Conservation (phyloP, 345 rosid species). For the Combretum micranthum region DNA sequence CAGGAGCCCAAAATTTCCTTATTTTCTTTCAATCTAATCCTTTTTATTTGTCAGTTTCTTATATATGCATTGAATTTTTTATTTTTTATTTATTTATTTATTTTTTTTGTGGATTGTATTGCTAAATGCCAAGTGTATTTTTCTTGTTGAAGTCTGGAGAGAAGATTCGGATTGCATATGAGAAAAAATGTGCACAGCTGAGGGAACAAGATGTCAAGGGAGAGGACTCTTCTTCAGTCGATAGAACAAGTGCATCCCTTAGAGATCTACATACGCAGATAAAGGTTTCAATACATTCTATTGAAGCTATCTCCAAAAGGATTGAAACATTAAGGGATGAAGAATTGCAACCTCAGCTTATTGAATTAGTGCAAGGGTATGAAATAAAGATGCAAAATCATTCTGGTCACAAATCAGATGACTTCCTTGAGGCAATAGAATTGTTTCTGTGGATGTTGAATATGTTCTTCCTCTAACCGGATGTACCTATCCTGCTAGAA, state of each 20-base stretch:
- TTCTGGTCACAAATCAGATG: not conserved
- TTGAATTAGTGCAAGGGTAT: constrained; percentile 83
- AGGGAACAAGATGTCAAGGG: constrained; percentile 79
- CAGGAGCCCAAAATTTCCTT: too few species aligned
- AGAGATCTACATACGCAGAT: constrained; percentile 78
- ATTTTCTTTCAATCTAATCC: too few species aligned
- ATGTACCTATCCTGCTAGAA: too few species aligned
- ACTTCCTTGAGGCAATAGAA: not conserved
- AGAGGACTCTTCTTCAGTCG: constrained; percentile 48
- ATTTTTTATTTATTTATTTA: too few species aligned
- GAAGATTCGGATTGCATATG: constrained; percentile 60
- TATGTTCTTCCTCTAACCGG: too few species aligned
- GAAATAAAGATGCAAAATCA: not conserved
- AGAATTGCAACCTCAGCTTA: constrained; percentile 89
- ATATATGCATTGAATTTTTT: not conserved
- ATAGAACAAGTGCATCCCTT: constrained; percentile 64
- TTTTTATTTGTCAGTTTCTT: too few species aligned
- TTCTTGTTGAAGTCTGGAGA: constrained; percentile 60
- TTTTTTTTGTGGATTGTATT: too few species aligned
- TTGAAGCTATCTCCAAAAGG: constrained; percentile 77
- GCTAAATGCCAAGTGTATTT: not conserved
- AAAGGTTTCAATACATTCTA: constrained; percentile 74
- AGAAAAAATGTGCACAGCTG: constrained; percentile 64
- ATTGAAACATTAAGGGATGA: constrained; percentile 86
- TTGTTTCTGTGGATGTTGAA: too few species aligned